These are phyloP conservation scores for Hypoxylon sp. DNA, from an alignment of 2,329 filamentous ascomycete species.

Conservation along the genomic window DNA sequence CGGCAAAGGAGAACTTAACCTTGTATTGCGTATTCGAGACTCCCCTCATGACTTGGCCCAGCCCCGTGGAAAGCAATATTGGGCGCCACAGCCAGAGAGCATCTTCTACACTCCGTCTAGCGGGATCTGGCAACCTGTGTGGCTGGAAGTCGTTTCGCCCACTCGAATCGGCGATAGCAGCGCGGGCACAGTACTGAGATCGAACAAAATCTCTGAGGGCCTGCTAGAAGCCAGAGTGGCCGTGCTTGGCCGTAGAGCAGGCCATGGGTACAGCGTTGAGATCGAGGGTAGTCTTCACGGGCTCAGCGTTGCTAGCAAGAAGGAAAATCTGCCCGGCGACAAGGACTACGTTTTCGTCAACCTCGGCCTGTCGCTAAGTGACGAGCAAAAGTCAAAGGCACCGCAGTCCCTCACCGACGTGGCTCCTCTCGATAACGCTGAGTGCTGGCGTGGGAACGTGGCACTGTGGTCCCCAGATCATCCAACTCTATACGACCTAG, in stretches of 20 bases:
- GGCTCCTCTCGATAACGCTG: conserved; percentile 57
- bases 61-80: conserved; percentile 78
- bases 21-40: conserved; percentile 73
- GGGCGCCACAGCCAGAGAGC: conserved; percentile 71
- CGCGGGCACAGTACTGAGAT: conserved; percentile 69
- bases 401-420: conserved; percentile 54
- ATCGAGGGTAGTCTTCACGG: conserved; percentile 68
- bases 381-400: conserved; percentile 59
- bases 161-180: conserved; percentile 69
- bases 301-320: conserved; percentile 61
- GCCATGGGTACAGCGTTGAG: conserved; percentile 64
- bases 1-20: conserved; percentile 54
- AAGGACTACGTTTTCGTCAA: conserved; percentile 64
- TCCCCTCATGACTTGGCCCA: conserved; percentile 75
- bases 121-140: conserved; percentile 72
- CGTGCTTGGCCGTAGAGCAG: conserved; percentile 64
- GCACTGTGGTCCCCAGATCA: conserved; percentile 74
- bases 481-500: conserved; percentile 69
- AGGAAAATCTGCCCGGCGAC: conserved; percentile 63
- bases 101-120: conserved; percentile 72
- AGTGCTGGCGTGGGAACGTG: conserved; percentile 67
- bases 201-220: conserved; percentile 67
- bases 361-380: conserved; percentile 63
- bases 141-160: conserved; percentile 68
- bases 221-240: conserved; percentile 65